Evolutionary conservation across 2,329 filamentous ascomycete genomes (phyloP).

Genomic region (Talaromyces funiculosus): DNA sequence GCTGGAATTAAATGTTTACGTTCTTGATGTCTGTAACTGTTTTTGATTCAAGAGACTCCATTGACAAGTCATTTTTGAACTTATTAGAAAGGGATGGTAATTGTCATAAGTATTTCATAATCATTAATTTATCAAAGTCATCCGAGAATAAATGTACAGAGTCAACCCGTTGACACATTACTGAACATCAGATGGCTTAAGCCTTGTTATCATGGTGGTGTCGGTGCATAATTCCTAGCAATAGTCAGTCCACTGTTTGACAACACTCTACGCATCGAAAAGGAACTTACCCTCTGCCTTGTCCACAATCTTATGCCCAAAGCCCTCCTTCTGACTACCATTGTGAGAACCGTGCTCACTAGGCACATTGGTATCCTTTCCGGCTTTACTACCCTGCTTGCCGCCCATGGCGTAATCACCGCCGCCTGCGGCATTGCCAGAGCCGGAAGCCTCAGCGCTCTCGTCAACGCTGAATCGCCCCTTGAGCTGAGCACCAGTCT

Average conservation of each 20-base stretch:
- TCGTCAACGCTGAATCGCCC: background rate
- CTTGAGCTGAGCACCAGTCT: background rate
- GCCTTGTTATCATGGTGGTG: background rate
- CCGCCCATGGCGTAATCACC: background rate
- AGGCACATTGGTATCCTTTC: background rate
- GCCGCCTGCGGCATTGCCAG: background rate
- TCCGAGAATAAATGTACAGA: background rate
- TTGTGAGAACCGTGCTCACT: background rate
- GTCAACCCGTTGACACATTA: background rate
- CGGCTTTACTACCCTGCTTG: background rate
- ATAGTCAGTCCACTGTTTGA: background rate
- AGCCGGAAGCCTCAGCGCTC: background rate
- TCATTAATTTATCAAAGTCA: background rate
- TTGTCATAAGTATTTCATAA: background rate
- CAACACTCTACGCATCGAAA: no score
- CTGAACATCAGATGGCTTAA: background rate
- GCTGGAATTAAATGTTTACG: background rate
- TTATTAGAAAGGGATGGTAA: background rate
- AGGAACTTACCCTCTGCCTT: slow-evolving; percentile 10
- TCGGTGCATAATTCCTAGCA: slow-evolving; percentile 1
- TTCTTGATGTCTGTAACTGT: no score
- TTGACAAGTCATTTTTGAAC: no score
- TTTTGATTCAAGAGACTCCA: no score
- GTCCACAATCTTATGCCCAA: slow-evolving; percentile 5
- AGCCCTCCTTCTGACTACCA: slow-evolving; percentile 4